Conservation (phyloP, 73 alveolate genomes). For the Symbiodinium pilosum region DNA sequence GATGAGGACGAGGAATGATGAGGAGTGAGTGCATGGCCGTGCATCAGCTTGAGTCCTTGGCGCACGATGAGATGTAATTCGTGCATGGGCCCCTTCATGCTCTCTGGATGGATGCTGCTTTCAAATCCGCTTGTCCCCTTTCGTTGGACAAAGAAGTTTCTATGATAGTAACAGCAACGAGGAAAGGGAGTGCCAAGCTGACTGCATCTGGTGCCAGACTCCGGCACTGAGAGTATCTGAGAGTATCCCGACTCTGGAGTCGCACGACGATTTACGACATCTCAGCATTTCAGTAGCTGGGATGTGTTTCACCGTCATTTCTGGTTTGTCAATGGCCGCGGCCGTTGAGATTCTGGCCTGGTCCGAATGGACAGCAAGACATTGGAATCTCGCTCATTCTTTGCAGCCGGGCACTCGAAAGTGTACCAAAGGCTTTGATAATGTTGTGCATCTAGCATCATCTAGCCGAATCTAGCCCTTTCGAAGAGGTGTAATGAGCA, state of each 20-base stretch:
- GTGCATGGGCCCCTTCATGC: neutral
- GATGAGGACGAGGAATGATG: conserved; percentile 13
- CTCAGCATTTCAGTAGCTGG: neutral
- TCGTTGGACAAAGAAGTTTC: neutral
- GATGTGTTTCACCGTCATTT: neutral
- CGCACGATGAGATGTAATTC: neutral
- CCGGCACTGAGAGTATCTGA: neutral
- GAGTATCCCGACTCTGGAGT: no score
- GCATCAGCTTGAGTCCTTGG: neutral
- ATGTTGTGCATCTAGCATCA: no score
- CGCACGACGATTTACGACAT: neutral
- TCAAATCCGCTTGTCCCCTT: neutral
- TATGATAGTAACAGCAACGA: no score
- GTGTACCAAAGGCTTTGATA: no score
- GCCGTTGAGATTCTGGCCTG: neutral
- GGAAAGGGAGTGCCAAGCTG: neutral
- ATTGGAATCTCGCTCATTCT: neutral
- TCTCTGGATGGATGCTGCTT: conserved; percentile 25
- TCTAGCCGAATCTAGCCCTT: no score
- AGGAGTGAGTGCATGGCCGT: neutral
- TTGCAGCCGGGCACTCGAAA: neutral
- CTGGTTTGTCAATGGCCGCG: neutral
- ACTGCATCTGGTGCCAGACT: conserved; percentile 1
- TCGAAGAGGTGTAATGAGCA: no score
- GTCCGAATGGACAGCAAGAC: conserved; percentile 10